phyloP scores from a whole-genome alignment of 148 eudicot genomes.

The Drosera capensis region DNA sequence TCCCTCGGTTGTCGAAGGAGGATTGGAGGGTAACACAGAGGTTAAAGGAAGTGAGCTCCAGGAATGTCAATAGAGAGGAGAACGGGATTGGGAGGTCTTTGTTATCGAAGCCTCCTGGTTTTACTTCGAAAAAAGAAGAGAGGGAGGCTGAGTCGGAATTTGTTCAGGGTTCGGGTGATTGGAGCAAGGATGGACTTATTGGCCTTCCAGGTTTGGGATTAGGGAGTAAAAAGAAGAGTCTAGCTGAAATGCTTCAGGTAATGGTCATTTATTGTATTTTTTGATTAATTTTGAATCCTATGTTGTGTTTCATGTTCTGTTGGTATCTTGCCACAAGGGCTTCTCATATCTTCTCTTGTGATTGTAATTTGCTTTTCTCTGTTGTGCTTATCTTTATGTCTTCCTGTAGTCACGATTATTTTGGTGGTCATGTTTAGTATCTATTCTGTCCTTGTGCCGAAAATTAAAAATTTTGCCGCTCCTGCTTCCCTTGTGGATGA shows the following conservation, averaged over 20 bases:
- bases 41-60: slow-evolving; percentile 74
- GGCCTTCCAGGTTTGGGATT: slow-evolving; percentile 87
- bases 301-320: too few relatives aligned
- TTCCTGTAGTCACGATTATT: too few relatives aligned
- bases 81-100: slow-evolving; percentile 45
- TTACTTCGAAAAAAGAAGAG: slow-evolving; percentile 65
- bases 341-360: too few relatives aligned
- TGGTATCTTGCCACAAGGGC: too few relatives aligned
- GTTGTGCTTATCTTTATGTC: too few relatives aligned
- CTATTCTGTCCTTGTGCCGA: too few relatives aligned
- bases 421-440: too few relatives aligned
- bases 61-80: slow-evolving; percentile 50
- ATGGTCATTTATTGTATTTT: not conserved
- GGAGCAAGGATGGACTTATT: slow-evolving; percentile 94
- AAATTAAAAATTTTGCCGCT: too few relatives aligned
- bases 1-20: slow-evolving; percentile 74
- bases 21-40: slow-evolving; percentile 82
- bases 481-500: too few relatives aligned
- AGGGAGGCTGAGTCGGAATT: slow-evolving; percentile 44
- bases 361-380: too few relatives aligned
- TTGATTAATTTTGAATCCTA: not conserved
- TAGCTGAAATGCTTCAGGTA: slow-evolving; percentile 96
- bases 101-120: slow-evolving; percentile 74
- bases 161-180: slow-evolving; percentile 48
- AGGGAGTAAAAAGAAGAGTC: slow-evolving; percentile 82